These are phyloP conservation scores for Fusarium torulosum DNA, from an alignment of 2,329 filamentous ascomycete species.

Conservation along the genomic window DNA sequence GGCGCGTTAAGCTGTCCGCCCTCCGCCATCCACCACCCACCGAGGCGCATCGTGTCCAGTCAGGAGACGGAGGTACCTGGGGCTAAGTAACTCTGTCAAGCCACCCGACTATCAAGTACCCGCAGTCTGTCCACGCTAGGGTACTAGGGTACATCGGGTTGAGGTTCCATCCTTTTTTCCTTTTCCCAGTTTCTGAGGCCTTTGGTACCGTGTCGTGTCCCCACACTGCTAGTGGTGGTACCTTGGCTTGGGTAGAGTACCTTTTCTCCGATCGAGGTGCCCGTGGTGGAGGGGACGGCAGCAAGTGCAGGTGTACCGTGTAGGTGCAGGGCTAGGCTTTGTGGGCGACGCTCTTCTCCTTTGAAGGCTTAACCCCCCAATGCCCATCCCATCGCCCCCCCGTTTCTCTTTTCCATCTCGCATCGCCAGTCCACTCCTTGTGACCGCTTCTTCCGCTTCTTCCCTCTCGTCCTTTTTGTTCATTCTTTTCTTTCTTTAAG, in stretches of 20 bases:
- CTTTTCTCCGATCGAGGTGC: constrained; percentile 36
- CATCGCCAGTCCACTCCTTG: constrained; percentile 54
- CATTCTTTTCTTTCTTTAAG: constrained; percentile 63
- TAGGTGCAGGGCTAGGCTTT: constrained; percentile 30
- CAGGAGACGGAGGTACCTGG: constrained; percentile 38
- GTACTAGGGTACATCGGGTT: constrained; percentile 25
- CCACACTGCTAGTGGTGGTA: constrained; percentile 36
- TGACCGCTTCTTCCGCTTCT: constrained; percentile 57
- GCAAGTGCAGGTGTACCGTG: constrained; percentile 5
- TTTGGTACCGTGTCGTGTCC: constrained; percentile 27
- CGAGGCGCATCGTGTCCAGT: constrained; percentile 33
- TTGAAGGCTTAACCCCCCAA: constrained; percentile 53
- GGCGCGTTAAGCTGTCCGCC: constrained; percentile 39
- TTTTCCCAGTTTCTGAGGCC: constrained; percentile 35
- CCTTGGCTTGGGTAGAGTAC: constrained; percentile 27
- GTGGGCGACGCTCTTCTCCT: constrained; percentile 44
- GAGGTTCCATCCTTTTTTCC: constrained; percentile 38
- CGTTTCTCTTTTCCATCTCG: constrained; percentile 54
- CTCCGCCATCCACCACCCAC: constrained; percentile 14
- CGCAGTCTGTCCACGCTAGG: constrained; percentile 27
- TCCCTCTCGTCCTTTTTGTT: constrained; percentile 53
- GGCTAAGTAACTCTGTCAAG: constrained; percentile 36
- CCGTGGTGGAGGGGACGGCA: constrained; percentile 26
- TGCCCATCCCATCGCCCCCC: constrained; percentile 52
- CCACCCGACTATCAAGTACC: constrained; percentile 34